Base-by-base conservation (phyloP, 2,329 filamentous ascomycete species). In the Leptographium lundbergii region DNA sequence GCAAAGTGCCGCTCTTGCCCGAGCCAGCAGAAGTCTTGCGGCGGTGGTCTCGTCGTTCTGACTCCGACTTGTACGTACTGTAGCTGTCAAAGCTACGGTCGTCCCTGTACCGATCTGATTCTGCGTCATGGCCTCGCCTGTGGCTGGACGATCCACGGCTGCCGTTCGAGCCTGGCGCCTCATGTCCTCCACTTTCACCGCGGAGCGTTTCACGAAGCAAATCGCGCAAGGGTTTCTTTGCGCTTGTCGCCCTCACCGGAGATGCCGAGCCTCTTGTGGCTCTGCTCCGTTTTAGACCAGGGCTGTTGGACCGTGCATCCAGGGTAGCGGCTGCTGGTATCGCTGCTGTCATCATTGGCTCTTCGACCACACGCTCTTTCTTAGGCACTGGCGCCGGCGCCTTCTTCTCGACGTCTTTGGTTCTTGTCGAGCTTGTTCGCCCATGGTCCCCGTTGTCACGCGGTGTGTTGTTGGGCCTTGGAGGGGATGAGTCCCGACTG, bases 181-280 rank as follows among this genome's bases (percentile, higher is more conserved):
- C 71, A 60, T 77, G 73, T 11, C 73, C 73, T 3, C 69, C 75
- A 2, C 82, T 85, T 66, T 86, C 81, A 34, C 83, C 83, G 47
- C 77, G 77, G 65, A 86, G 86, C 4, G 82, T 83, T 61, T 83
- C 81, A 58, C 79, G 80, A 10, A 86, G 69, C 53, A 77, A 76
- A 48, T 84, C 82, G 25, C 82, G 76, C 58, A 86, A 74, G 0
- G 78, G 78, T 42, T 74, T 75, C 66, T 79, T 83, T 14, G 27
- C 39, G 9, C 62, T 60, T 5, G 66, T 69, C 0, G 73, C 62
- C 65, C 79, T 84, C 7, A 75, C 57, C 0, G 81, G 76, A 6
- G 80, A 77, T 1, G 78, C 71, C 2, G 73, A 66, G 60, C 67
- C 74, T 63, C 81, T 76, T 34, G 78, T 83, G 25, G 83, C 82